Percentiles rank a stretch among this genome's conserved stretches.
These are phyloP conservation scores for Licmophora abbreviata DNA, from an alignment of 108 stramenopile species.

Conservation along the genomic window DNA sequence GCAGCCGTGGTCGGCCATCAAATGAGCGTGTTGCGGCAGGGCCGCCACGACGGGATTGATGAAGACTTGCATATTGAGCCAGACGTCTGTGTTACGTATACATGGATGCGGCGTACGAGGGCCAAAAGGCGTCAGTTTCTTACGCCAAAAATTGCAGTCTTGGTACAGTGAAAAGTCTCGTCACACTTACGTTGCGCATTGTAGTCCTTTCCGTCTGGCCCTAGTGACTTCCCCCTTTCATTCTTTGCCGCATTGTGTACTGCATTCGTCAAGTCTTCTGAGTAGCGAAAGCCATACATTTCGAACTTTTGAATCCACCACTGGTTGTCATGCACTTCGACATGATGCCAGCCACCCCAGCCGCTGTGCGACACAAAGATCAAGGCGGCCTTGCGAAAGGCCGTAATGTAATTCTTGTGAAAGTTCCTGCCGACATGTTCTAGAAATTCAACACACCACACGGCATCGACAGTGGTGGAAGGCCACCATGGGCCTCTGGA, in stretches of 20 bases:
- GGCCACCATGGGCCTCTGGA: slow-evolving; percentile 69
- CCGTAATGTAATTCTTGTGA: slow-evolving; percentile 66
- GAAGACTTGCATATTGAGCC: slow-evolving; percentile 12
- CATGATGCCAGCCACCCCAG: slow-evolving; percentile 80
- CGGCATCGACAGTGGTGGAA: slow-evolving; percentile 49
- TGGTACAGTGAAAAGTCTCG: too few relatives aligned
- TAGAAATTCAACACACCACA: slow-evolving; percentile 55
- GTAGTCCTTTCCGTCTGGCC: slow-evolving; percentile 9
- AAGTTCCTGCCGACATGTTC: slow-evolving; percentile 46
- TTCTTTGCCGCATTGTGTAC: slow-evolving; percentile 26
- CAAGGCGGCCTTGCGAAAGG: slow-evolving; percentile 72
- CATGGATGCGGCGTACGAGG: too few relatives aligned
- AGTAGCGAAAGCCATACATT: slow-evolving; percentile 51
- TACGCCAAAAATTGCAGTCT: too few relatives aligned
- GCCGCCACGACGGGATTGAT: slow-evolving; percentile 20
- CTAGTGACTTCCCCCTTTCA: slow-evolving; percentile 7
- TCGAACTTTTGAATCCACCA: slow-evolving; percentile 70
- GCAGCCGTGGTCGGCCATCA: slow-evolving; percentile 19
- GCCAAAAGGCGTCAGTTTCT: too few relatives aligned
- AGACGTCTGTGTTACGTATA: too few relatives aligned
- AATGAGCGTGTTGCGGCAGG: slow-evolving; percentile 18
- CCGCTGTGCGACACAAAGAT: slow-evolving; percentile 57
- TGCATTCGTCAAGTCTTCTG: slow-evolving; percentile 21
- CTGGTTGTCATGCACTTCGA: slow-evolving; percentile 39
- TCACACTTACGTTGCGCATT: too few relatives aligned